A percentile compares a stretch with the other conserved stretches of the same genome.
Evolutionary conservation across 345 rosid genomes (phyloP).

Genomic region (Sapria himalayana): DNA sequence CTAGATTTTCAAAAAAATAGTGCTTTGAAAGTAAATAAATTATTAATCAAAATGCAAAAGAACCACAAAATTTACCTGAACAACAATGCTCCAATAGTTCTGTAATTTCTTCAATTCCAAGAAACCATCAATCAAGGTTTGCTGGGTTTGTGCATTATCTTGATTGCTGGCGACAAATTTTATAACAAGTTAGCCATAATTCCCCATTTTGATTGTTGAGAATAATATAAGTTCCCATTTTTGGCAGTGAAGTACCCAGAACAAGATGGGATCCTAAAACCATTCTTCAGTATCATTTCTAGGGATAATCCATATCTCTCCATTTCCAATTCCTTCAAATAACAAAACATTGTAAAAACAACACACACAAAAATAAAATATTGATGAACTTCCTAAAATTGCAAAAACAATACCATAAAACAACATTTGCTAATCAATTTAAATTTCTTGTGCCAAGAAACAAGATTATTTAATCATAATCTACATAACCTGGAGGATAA

Average conservation of each 20-base stretch:
- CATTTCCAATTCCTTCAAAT: slow-evolving; percentile 5
- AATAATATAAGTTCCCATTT: background rate
- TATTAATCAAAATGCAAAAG: background rate
- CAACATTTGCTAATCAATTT: too few species aligned
- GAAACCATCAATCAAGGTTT: slow-evolving; percentile 29
- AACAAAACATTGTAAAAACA: background rate
- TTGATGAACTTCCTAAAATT: too few species aligned
- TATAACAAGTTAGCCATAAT: slow-evolving; percentile 12
- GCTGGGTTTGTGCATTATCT: slow-evolving; percentile 19
- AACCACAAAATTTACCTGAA: slow-evolving; percentile 39
- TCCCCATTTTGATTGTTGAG: slow-evolving; percentile 4
- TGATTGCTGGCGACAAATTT: slow-evolving; percentile 27
- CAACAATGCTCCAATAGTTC: slow-evolving; percentile 37
- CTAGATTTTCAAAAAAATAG: too few species aligned
- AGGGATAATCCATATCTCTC: slow-evolving; percentile 22
- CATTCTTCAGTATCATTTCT: slow-evolving; percentile 29
- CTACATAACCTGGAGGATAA: too few species aligned
- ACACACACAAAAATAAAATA: background rate
- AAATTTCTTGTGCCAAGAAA: too few species aligned
- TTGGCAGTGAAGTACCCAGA: slow-evolving; percentile 21
- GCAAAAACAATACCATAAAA: too few species aligned
- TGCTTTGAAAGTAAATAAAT: too few species aligned
- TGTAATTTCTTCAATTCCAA: slow-evolving; percentile 45
- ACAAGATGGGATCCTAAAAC: slow-evolving; percentile 35
- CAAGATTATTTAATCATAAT: too few species aligned